Evolutionary conservation across 2,329 filamentous ascomycete genomes (phyloP), one percentile per base, ranked within the genome.

Genomic region (Pseudocercospora ulei): DNA sequence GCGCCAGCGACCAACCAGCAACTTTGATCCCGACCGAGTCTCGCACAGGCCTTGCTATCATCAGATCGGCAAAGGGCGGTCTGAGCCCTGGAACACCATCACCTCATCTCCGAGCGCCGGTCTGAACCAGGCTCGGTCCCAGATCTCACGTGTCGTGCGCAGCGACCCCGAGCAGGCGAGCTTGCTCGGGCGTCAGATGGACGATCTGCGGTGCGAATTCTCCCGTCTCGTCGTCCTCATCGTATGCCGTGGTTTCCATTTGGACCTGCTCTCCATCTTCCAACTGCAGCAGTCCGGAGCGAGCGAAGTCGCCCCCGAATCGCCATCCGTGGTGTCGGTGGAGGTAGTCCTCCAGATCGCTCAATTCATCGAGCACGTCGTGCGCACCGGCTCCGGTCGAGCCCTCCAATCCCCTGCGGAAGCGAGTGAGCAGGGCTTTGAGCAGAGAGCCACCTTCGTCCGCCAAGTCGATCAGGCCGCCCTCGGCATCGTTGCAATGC

Each of bases 261-360:
- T 76, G 73, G 3, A 79, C 69, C 46, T 67, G 62, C 56, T 79
- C 76, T 9, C 76, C 76, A 51, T 79, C 76, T 54, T 78, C 75
- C 38, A 79, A 53, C 46, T 74, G 67, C 19, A 79, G 48, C 61
- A 76, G 69, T 0, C 76, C 76, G 14, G 65, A 66, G 45, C 68
- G 68, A 12, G 76, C 64, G 47, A 73, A 69, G 11, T 65, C 62
- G 28, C 68, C 70, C 11, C 67, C 68, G 22, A 75, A 59, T 46
- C 75, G 67, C 75, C 76, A 80, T 7, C 69, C 70, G 50, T 71
- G 74, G 41, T 71, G 65, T 11, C 62, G 58, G 9, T 66, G 66
- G 14, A 78, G 62, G 52, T 68, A 74, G 4, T 65, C 62, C 47
- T 76, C 70, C 22, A 79, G 51, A 26, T 69, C 66, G 23, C 70